Base-by-base conservation (phyloP, 257 asterid species). In the Nicotiana otophora region DNA sequence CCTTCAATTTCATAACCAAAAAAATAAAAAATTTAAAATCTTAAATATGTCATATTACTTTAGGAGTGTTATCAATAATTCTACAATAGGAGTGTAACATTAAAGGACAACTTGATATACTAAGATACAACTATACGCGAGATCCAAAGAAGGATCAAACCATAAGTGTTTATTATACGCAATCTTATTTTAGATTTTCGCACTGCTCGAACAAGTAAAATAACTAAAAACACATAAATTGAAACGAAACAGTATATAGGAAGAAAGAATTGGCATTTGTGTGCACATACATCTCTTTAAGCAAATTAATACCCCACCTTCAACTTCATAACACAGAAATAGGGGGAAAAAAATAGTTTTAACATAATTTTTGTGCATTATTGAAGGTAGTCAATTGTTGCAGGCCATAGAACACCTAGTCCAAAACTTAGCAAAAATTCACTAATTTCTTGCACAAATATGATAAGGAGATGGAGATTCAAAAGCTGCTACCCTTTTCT, bases 401-500 rank as follows among this genome's bases (percentile, higher is more conserved):
- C 15, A 61, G 6, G 31, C 15, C 69, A 28, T 3, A 10, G 11
- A 36, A 39, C 6, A 0, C 33, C 34, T 11, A 11, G 34, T 12
- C 36, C 34, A n/a, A 23, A 33, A 46, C 34, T 23, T 6, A 28
- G 6, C 48, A 46, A 74, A 74, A 23, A 1, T 1, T 48, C 61
- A 48, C 62, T 23, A 74, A 74, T 67, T 65, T 53, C 83, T 77
- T 61, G 83, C 83, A 83, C 85, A 88, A 28, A 62, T 31, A 42
- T 84, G 91, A 83, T 82, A 89, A 4, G 90, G 92, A 5, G 91
- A 89, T n/a, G 92, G 91, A 75, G 92, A 79, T 62, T 76, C 89
- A 83, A 87, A 48, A 1, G 91, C 88, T 17, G 90, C 88, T 19
- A 83, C 23, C 15, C 51, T 88, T 85, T 39, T 87, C 7, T 91